Conservation (phyloP, 192 early-diverging fungal genomes). For the Phlyctochytrium planicorne region DNA sequence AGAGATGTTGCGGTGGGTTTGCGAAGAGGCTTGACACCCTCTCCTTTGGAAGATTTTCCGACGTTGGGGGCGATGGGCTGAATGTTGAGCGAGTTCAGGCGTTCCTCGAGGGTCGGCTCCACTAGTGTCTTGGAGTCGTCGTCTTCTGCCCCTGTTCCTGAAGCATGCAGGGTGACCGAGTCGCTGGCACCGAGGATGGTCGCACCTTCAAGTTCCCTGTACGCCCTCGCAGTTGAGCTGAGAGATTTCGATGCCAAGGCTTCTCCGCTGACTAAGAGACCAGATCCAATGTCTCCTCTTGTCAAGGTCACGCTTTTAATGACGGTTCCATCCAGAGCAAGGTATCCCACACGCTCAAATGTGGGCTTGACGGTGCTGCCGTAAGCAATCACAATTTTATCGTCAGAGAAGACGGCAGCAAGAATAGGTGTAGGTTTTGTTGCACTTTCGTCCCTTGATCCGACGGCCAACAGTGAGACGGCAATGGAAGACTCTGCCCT, state of each 20-base stretch:
- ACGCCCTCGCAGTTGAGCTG: background rate
- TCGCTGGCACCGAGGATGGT: slow-evolving; percentile 22
- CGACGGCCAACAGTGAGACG: slow-evolving; percentile 12
- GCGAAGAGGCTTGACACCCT: background rate
- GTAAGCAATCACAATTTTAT: slow-evolving; percentile 31
- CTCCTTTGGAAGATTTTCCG: slow-evolving; percentile 2
- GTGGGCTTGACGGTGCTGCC: slow-evolving; percentile 33
- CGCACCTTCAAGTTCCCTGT: background rate
- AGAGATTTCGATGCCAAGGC: slow-evolving; percentile 5
- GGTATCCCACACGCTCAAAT: slow-evolving; percentile 39
- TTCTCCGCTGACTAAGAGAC: slow-evolving; percentile 7
- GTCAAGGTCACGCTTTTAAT: slow-evolving; percentile 1
- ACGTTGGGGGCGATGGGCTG: slow-evolving; percentile 4
- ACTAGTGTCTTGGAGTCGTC: background rate
- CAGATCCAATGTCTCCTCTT: slow-evolving; percentile 5
- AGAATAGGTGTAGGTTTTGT: slow-evolving; percentile 21
- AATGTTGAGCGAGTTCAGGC: slow-evolving; percentile 31
- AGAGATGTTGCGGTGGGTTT: slow-evolving; percentile 39
- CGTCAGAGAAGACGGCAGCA: slow-evolving; percentile 26
- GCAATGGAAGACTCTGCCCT: slow-evolving; percentile 3
- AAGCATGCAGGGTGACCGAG: background rate
- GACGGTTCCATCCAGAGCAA: slow-evolving; percentile 19
- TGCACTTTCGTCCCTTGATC: slow-evolving; percentile 3
- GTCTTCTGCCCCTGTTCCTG: background rate
- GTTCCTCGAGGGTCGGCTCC: slow-evolving; percentile 47